phyloP scores from a whole-genome alignment of 2,329 filamentous ascomycete genomes.

The Stylonectria norvegica region DNA sequence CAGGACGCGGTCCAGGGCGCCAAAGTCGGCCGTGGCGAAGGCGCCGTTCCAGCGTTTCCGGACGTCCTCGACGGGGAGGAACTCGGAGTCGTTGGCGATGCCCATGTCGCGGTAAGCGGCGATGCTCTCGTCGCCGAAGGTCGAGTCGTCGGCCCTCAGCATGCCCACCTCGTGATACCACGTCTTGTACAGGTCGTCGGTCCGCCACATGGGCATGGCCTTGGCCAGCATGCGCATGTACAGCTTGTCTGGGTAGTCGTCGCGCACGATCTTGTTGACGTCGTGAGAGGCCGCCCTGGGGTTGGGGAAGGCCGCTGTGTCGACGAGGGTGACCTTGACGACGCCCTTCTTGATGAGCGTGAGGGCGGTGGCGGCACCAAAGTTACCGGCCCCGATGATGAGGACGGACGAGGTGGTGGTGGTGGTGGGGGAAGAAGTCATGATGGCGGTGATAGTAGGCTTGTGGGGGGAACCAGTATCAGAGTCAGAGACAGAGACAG shows the following conservation, averaged over 20 bases:
- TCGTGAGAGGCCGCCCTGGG: slow-evolving; percentile 45
- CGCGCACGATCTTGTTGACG: slow-evolving; percentile 43
- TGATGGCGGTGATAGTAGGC: no score
- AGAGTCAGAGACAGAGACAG: no score
- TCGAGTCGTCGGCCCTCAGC: slow-evolving; percentile 39
- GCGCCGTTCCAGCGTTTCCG: slow-evolving; percentile 53
- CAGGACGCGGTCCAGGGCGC: slow-evolving; percentile 51
- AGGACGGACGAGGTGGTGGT: slow-evolving; percentile 33
- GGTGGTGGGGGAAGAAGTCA: slow-evolving; percentile 4
- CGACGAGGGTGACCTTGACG: slow-evolving; percentile 34
- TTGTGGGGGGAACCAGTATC: no score
- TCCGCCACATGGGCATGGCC: slow-evolving; percentile 39
- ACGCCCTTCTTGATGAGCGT: slow-evolving; percentile 30
- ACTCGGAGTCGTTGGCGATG: slow-evolving; percentile 38
- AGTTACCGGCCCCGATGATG: slow-evolving; percentile 43
- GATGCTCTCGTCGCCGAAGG: slow-evolving; percentile 45
- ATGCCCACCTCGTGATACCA: slow-evolving; percentile 59
- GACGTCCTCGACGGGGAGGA: slow-evolving; percentile 49
- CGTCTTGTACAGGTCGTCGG: slow-evolving; percentile 47
- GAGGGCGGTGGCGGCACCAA: slow-evolving; percentile 42
- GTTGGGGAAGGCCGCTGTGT: slow-evolving; percentile 35
- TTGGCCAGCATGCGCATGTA: slow-evolving; percentile 40
- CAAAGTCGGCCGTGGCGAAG: slow-evolving; percentile 56
- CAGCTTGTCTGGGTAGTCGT: slow-evolving; percentile 39
- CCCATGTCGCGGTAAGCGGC: slow-evolving; percentile 34